phyloP scores from a whole-genome alignment of 208 protist genomes.

The Polymyxa betae region DNA sequence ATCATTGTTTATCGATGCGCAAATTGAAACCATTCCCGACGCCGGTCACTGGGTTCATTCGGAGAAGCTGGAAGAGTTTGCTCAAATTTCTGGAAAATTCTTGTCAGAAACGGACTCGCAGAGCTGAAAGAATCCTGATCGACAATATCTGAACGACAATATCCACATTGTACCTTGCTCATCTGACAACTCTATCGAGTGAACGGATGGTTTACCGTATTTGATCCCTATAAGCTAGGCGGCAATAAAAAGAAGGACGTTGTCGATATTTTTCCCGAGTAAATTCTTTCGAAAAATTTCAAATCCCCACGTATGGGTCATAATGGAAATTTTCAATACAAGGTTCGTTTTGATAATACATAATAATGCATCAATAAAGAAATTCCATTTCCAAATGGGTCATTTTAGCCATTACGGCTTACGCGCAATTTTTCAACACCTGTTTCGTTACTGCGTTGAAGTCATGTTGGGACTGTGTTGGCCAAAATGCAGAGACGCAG shows the following conservation, averaged over 20 bases:
- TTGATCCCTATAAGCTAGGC: conserved; percentile 4
- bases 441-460: neutral
- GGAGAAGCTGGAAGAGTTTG: conserved; percentile 27
- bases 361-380: neutral
- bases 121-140: neutral
- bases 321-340: too few species aligned
- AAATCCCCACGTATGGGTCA: too few species aligned
- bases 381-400: neutral
- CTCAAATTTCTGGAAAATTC: conserved; percentile 7
- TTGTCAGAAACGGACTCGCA: neutral
- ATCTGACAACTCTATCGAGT: neutral
- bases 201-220: neutral
- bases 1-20: neutral
- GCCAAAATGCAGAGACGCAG: neutral
- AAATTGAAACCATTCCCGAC: neutral
- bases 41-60: conserved; percentile 56
- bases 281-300: neutral
- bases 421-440: neutral
- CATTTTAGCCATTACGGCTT: neutral
- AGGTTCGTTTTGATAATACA: too few species aligned
- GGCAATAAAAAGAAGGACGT: neutral
- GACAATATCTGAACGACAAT: neutral
- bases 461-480: neutral
- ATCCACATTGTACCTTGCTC: neutral
- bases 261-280: neutral